phyloP scores from a whole-genome alignment of 2,329 filamentous ascomycete genomes.

The Nakataea oryzae region DNA sequence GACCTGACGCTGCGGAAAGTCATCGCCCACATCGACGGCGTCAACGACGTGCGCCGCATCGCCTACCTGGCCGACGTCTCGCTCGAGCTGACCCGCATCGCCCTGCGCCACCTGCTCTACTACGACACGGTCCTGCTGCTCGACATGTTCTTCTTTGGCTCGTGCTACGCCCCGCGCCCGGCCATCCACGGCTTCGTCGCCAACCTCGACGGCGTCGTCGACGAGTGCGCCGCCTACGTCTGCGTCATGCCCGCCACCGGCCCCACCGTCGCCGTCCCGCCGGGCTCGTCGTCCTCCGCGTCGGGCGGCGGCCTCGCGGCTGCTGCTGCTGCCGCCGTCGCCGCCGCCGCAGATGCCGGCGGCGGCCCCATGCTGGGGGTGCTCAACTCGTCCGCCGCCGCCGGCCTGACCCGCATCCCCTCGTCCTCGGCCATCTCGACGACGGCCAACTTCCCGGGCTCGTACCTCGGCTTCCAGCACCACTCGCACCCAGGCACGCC shows the following conservation, averaged over 20 bases:
- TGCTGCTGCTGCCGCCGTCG: neutral
- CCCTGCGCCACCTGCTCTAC: slow-evolving; percentile 81
- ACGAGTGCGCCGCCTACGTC: slow-evolving; percentile 83
- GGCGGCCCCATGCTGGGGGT: neutral
- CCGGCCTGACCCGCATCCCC: neutral
- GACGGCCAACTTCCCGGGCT: neutral
- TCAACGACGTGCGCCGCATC: slow-evolving; percentile 81
- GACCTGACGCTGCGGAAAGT: slow-evolving; percentile 72
- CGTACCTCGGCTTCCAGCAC: slow-evolving; percentile 8
- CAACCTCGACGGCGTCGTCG: slow-evolving; percentile 64
- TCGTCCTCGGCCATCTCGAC: neutral
- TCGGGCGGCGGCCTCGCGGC: slow-evolving; percentile 3
- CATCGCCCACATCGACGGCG: slow-evolving; percentile 78
- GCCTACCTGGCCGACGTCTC: slow-evolving; percentile 78
- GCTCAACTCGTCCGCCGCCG: slow-evolving; percentile 4
- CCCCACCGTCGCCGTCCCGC: slow-evolving; percentile 8
- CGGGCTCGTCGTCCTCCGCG: neutral
- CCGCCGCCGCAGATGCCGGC: neutral
- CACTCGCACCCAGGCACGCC: slow-evolving; percentile 7
- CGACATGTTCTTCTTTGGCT: slow-evolving; percentile 90
- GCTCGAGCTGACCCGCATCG: slow-evolving; percentile 73
- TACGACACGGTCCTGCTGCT: slow-evolving; percentile 85
- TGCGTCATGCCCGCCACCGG: slow-evolving; percentile 27
- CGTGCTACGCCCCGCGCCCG: slow-evolving; percentile 75
- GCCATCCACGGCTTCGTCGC: slow-evolving; percentile 71